A percentile compares a stretch with the other conserved stretches of the same genome.
Evolutionary conservation across 1,284 basidiomycete species (phyloP).

Genomic region (Boletus mariae): DNA sequence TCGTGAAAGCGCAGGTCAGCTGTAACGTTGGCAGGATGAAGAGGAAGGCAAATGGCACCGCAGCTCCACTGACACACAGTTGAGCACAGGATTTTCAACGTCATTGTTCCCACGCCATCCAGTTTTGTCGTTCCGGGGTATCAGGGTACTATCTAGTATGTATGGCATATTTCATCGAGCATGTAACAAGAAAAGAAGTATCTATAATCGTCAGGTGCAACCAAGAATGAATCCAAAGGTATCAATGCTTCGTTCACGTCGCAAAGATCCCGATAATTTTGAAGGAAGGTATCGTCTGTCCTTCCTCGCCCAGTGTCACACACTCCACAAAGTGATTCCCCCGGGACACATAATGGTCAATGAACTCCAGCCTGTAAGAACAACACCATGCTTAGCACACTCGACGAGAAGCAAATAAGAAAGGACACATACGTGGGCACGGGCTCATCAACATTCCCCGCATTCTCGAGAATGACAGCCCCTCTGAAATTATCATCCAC

Average conservation of each 20-base stretch:
- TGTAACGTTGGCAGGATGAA: constrained; percentile 4
- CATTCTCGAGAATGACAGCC: constrained; percentile 62
- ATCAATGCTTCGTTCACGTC: constrained; percentile 39
- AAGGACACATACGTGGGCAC: constrained; percentile 51
- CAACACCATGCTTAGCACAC: constrained; percentile 2
- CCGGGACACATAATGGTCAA: constrained; percentile 71
- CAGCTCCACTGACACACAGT: neutral
- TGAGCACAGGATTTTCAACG: constrained; percentile 18
- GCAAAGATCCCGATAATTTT: constrained; percentile 83
- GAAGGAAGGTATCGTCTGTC: constrained; percentile 68
- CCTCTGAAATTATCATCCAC: constrained; percentile 76
- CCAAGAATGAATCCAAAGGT: neutral
- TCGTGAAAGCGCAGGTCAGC: neutral
- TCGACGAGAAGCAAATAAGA: neutral
- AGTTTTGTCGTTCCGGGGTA: no score
- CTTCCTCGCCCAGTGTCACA: constrained; percentile 75
- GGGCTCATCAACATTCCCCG: constrained; percentile 46
- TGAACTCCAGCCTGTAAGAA: constrained; percentile 60
- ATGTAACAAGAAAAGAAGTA: constrained; percentile 2
- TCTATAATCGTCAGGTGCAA: constrained; percentile 4
- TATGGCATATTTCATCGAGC: neutral
- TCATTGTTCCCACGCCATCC: constrained; percentile 25
- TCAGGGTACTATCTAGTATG: no score
- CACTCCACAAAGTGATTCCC: constrained; percentile 89
- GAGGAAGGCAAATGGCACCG: neutral